Base-by-base conservation (phyloP, 2,329 filamentous ascomycete species). In the Pseudogymnoascus destructans region DNA sequence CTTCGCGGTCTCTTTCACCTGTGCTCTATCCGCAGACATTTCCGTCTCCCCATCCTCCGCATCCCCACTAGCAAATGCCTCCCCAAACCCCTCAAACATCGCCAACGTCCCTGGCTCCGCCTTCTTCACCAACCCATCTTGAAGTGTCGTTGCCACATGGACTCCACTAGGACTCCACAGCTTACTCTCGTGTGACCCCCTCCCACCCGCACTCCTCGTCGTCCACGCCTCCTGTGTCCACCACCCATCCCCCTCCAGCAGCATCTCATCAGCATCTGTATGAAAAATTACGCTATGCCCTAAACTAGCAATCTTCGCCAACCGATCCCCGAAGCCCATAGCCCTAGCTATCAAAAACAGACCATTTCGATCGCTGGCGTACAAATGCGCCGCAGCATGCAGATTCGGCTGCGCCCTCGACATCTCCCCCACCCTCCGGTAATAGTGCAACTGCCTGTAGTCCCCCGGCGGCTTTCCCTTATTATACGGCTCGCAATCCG, bases 371-470 rank as follows among this genome's bases (percentile, higher is more conserved):
- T 81, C 79, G 32, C 75, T 77, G 0, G 78, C 75, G 63, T 80
- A 82, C 42, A 81, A 69, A 66, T 82, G 79, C 2, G 77, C 78
- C 62, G 76, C 79, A 0, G 78, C 75, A 62, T 81, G 79, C 15
- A 82, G 66, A 62, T 82, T 82, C 30, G 77, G 73, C 55, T 66
- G 71, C 61, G 66, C 70, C n/a, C 25, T 82, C 30, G 77, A 73
- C 60, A 56, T 56, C 32, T 65, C 73, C 11, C 57, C 68, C 57
- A 58, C 58, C 23, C 19, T n/a, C 3, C 42, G 27, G 30, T 64
- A 61, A 9, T 59, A 17, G 2, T 33, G 33, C 52, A 59, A 60
- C 33, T 62, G 57, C 15, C 61, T 57, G 23, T 62, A 61, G 21
- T 55, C 63, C 25, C 66, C 32, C 2, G 54, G 54, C 9, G 30